Evolutionary conservation across 306 rosid species (phyloP).

Genomic region (Vicia villosa): DNA sequence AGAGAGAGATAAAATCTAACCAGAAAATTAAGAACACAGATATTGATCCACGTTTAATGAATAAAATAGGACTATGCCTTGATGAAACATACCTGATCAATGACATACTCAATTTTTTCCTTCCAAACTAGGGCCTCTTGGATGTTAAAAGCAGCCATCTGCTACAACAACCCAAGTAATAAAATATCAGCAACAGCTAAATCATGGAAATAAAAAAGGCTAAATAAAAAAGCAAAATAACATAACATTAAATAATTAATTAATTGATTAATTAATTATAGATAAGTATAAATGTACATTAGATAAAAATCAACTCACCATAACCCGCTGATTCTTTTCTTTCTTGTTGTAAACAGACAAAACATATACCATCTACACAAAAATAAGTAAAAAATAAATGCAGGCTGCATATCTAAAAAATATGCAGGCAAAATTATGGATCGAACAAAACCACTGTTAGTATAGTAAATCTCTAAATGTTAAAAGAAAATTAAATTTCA

Average conservation of each 20-base stretch:
- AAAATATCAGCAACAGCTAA: slow-evolving; percentile 6
- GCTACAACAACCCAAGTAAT: slow-evolving; percentile 40
- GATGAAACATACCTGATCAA: slow-evolving; percentile 77
- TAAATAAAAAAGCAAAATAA: slow-evolving; percentile 19
- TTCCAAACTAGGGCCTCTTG: slow-evolving; percentile 97
- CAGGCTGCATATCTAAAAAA: neutral
- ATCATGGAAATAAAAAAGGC: neutral
- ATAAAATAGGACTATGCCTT: neutral
- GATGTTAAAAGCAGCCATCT: slow-evolving; percentile 99
- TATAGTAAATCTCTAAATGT: slow-evolving; percentile 8
- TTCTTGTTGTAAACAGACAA: slow-evolving; percentile 91
- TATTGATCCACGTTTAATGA: slow-evolving; percentile 28
- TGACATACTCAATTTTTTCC: slow-evolving; percentile 86
- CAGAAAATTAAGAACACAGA: slow-evolving; percentile 25
- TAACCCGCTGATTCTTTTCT: slow-evolving; percentile 87
- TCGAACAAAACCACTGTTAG: slow-evolving; percentile 25
- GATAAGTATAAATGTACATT: neutral
- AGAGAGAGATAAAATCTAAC: slow-evolving; percentile 19
- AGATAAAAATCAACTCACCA: slow-evolving; percentile 60
- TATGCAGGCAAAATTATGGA: slow-evolving; percentile 8
- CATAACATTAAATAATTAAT: neutral
- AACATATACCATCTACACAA: slow-evolving; percentile 95
- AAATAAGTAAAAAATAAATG: slow-evolving; percentile 29
- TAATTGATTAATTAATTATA: neutral
- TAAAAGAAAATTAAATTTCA: neutral